Conservation (phyloP, 1,284 basidiomycete species). For the Neotropicomus parvogracilis region DNA sequence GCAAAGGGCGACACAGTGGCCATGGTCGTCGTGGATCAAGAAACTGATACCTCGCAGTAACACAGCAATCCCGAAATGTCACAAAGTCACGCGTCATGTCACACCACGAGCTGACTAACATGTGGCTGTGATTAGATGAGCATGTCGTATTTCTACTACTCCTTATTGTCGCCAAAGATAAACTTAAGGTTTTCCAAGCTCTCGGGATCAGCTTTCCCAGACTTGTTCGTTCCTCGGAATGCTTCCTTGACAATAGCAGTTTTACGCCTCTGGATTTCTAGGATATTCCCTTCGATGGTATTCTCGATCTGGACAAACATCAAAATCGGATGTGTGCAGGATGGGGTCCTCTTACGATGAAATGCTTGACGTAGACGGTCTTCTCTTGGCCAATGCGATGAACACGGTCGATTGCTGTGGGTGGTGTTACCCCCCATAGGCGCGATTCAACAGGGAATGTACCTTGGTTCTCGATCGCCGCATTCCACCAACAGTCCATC, state of each 20-base stretch:
- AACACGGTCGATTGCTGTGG: conserved; percentile 70
- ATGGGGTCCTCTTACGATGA: conserved; percentile 59
- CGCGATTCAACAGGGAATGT: conserved; percentile 15
- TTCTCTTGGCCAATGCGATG: conserved; percentile 83
- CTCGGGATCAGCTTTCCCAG: conserved; percentile 51
- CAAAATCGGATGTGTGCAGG: conserved; percentile 1
- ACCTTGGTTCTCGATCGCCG: conserved; percentile 89
- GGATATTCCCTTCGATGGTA: conserved; percentile 78
- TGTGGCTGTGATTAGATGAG: background rate
- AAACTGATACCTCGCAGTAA: conserved; percentile 15
- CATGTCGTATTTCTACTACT: background rate
- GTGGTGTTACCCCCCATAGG: conserved; percentile 21
- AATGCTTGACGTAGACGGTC: conserved; percentile 86
- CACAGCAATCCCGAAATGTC: conserved; percentile 26
- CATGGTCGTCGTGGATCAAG: conserved; percentile 39
- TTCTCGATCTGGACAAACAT: conserved; percentile 49
- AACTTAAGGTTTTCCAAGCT: conserved; percentile 64
- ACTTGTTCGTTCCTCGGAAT: conserved; percentile 50
- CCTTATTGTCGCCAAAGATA: conserved; percentile 18
- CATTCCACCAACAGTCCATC: conserved; percentile 98
- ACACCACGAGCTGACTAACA: conserved; percentile 22
- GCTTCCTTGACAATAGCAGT: conserved; percentile 81
- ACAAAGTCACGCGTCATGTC: conserved; percentile 25
- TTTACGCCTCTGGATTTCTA: conserved; percentile 88
- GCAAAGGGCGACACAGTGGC: conserved; percentile 79